A percentile compares a stretch with the other conserved stretches of the same genome.
Evolutionary conservation across 2,329 filamentous ascomycete species (phyloP).

Genomic region (Cadophora sp.): DNA sequence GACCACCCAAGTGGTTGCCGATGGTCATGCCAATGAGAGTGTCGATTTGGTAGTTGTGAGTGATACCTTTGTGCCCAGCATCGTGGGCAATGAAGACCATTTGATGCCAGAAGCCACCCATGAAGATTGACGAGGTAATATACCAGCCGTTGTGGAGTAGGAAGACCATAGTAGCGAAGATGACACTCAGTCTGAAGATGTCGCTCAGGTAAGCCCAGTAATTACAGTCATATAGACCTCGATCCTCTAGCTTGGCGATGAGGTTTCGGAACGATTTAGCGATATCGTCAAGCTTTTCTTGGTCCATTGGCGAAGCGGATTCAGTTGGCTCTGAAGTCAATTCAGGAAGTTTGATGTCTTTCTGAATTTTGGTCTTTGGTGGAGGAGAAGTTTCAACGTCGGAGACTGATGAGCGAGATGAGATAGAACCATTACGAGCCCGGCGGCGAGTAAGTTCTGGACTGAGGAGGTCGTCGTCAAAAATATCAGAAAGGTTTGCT

Average conservation of each 20-base stretch:
- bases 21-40: constrained; percentile 67
- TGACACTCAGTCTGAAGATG: constrained; percentile 55
- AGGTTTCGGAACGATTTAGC: constrained; percentile 60
- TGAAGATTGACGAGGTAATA: constrained; percentile 59
- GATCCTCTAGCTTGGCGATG: constrained; percentile 59
- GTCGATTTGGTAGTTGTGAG: constrained; percentile 62
- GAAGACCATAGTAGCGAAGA: constrained; percentile 57
- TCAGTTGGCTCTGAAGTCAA: constrained; percentile 12
- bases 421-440: constrained; percentile 2
- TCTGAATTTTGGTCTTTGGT: constrained; percentile 64
- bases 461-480: background rate
- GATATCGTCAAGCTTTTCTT: constrained; percentile 60
- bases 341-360: background rate
- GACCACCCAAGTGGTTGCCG: constrained; percentile 68
- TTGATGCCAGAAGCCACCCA: constrained; percentile 73
- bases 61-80: constrained; percentile 68
- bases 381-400: constrained; percentile 39
- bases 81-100: constrained; percentile 74
- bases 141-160: constrained; percentile 60
- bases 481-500: constrained; percentile 10
- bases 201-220: constrained; percentile 66
- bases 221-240: constrained; percentile 64
- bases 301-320: constrained; percentile 60
- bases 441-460: constrained; percentile 3
- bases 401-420: constrained; percentile 4